A percentile compares a stretch with the other conserved stretches of the same genome.
Conservation (phyloP, 441 rosid species). For the Populus trichocarpa region DNA sequence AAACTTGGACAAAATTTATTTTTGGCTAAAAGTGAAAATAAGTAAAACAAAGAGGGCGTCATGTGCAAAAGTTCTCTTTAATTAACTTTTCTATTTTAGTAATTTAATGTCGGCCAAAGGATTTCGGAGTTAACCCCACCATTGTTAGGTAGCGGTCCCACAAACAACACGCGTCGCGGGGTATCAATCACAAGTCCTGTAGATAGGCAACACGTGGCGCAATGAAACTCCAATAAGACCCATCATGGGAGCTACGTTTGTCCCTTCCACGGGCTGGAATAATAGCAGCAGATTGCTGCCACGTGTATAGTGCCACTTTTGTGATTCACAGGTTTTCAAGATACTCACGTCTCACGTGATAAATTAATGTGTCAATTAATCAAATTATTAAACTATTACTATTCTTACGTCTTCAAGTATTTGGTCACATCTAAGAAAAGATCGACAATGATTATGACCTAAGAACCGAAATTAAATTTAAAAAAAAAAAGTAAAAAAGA, state of each 20-base stretch:
- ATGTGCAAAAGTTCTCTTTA: not conserved
- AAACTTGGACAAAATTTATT: not conserved
- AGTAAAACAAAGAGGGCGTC: not conserved
- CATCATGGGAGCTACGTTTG: slow-evolving; percentile 17
- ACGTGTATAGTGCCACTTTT: slow-evolving; percentile 24
- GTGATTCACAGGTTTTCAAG: slow-evolving; percentile 12
- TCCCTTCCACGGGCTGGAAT: slow-evolving; percentile 21
- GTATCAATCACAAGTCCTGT: not conserved
- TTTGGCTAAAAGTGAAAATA: not conserved
- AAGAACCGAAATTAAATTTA: no score
- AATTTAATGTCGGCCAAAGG: slow-evolving; percentile 37
- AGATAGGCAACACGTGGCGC: slow-evolving; percentile 22
- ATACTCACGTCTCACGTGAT: slow-evolving; percentile 43
- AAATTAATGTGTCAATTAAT: slow-evolving; percentile 5
- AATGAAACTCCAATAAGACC: not conserved
- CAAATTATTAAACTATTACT: not conserved
- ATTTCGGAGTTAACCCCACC: slow-evolving; percentile 27
- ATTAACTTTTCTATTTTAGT: not conserved
- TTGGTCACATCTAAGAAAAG: not conserved
- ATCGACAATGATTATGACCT: not conserved
- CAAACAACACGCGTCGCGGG: slow-evolving; percentile 20
- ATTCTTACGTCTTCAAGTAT: not conserved
- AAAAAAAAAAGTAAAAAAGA: no score
- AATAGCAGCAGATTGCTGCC: slow-evolving; percentile 6
- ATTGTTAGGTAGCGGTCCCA: slow-evolving; percentile 12